phyloP scores from a whole-genome alignment of 169 alveolate genomes.

The Perkinsus marinus region DNA sequence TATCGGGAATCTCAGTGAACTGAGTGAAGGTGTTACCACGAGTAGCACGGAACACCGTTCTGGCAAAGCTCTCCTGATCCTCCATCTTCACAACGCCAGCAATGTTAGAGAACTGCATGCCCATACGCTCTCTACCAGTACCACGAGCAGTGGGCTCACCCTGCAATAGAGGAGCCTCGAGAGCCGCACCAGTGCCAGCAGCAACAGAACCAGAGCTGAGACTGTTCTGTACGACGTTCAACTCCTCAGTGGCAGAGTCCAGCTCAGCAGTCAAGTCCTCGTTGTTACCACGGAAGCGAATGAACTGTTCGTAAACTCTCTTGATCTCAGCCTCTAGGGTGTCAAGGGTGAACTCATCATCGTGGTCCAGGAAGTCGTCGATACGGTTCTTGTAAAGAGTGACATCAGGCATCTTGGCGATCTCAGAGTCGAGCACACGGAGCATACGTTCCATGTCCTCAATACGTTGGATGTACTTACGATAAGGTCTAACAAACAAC shows the following conservation, averaged over 20 bases:
- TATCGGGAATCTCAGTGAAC: conserved; percentile 65
- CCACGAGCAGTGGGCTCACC: background rate
- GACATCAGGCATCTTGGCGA: conserved; percentile 53
- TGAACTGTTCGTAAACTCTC: background rate
- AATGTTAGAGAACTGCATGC: conserved; percentile 32
- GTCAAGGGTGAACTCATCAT: conserved; percentile 53
- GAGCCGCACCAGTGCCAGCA: background rate
- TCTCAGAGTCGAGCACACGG: conserved; percentile 54
- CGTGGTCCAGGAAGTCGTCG: conserved; percentile 57
- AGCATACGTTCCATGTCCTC: conserved; percentile 77
- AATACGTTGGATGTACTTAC: conserved; percentile 69
- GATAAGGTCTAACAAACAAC: conserved; percentile 47
- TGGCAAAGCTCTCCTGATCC: conserved; percentile 76
- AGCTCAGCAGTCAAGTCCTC: background rate
- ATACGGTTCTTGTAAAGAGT: conserved; percentile 41
- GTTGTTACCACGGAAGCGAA: background rate
- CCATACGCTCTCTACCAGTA: background rate
- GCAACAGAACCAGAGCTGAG: background rate
- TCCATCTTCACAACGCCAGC: conserved; percentile 80
- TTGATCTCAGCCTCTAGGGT: conserved; percentile 40
- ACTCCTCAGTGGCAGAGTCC: background rate
- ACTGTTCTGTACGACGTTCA: background rate
- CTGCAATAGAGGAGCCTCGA: background rate
- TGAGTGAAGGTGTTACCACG: conserved; percentile 87
- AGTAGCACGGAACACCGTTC: conserved; percentile 86